phyloP scores from a whole-genome alignment of 495 filamentous ascomycete species.

The Collariella sp. region DNA sequence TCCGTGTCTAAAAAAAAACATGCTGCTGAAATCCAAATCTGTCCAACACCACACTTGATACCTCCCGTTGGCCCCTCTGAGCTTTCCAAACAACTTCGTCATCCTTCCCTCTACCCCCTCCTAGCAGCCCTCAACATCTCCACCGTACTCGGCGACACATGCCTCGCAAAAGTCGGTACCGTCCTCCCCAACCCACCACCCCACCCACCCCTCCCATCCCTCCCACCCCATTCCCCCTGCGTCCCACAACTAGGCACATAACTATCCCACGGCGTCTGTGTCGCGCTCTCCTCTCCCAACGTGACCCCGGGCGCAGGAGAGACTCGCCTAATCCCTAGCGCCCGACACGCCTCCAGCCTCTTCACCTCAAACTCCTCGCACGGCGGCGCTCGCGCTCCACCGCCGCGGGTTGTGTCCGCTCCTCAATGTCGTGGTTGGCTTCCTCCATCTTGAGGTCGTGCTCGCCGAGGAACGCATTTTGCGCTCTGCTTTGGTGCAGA shows the following conservation, averaged over 20 bases:
- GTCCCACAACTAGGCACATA: conserved; percentile 1
- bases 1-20: too few relatives aligned
- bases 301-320: conserved; percentile 16
- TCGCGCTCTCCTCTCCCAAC: conserved; percentile 1
- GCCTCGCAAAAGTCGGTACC: conserved; percentile 14
- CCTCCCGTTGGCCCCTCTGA: too few relatives aligned
- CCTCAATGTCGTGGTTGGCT: conserved; percentile 30
- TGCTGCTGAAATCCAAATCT: too few relatives aligned
- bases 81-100: too few relatives aligned
- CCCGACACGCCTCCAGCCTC: conserved; percentile 30
- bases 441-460: conserved; percentile 28
- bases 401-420: conserved; percentile 24
- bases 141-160: conserved; percentile 12
- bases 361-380: conserved; percentile 34
- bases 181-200: conserved; percentile 1
- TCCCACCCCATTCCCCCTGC: neutral
- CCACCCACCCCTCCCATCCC: neutral
- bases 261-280: conserved; percentile 9
- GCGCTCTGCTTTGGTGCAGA: conserved; percentile 22
- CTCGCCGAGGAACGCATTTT: conserved; percentile 23
- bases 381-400: conserved; percentile 34
- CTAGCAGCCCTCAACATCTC: conserved; percentile 20
- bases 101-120: neutral
- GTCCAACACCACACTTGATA: too few relatives aligned
- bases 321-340: conserved; percentile 20